Conservation (phyloP, 306 rosid genomes). For the Inga laurina region DNA sequence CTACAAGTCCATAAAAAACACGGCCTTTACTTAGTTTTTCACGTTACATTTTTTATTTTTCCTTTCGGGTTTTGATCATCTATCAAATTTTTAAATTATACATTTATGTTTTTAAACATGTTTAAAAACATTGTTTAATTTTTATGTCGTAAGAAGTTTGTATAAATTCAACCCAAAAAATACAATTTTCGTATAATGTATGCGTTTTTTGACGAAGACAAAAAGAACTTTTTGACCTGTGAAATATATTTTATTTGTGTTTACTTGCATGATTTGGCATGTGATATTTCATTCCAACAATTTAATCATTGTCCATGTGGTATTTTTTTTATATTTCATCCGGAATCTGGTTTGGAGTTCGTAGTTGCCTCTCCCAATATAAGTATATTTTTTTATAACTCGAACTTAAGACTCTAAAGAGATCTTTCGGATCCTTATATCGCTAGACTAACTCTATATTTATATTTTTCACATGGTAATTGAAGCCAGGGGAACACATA, state of each 20-base stretch:
- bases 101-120: too few relatives aligned
- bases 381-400: too few relatives aligned
- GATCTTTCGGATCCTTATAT: too few relatives aligned
- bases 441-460: fast-evolving
- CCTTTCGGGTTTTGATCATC: not conserved
- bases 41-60: not conserved
- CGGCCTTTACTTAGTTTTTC: not conserved
- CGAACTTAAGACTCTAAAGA: fast-evolving
- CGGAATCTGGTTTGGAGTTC: too few relatives aligned
- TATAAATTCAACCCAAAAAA: not conserved
- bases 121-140: too few relatives aligned
- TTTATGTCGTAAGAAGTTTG: not conserved
- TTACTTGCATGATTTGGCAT: not conserved
- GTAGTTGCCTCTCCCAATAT: fast-evolving
- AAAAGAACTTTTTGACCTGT: too few relatives aligned
- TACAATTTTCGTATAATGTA: not conserved
- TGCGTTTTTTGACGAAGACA: not conserved
- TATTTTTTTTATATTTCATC: too few relatives aligned
- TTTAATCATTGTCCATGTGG: not conserved
- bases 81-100: too few relatives aligned
- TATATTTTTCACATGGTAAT: not conserved
- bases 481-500: not conserved
- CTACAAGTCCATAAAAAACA: too few relatives aligned
- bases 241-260: not conserved
- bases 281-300: not conserved